Evolutionary conservation across 768 basidiomycete species (phyloP).

Genomic region (Rhodotorula diobovata): DNA sequence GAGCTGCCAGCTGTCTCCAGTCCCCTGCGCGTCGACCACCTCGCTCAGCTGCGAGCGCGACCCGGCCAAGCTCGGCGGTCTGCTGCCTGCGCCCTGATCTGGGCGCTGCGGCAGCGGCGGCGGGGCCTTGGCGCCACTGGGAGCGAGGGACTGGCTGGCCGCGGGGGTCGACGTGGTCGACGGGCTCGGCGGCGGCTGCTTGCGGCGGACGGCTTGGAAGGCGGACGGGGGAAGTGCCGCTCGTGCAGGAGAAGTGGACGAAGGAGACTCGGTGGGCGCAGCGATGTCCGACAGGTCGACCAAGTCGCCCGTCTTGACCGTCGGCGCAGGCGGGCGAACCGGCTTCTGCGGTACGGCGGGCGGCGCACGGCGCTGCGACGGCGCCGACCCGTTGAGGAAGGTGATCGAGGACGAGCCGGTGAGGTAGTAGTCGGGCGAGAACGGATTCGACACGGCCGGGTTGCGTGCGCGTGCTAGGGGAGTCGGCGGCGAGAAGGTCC

Average conservation of each 20-base stretch:
- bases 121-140: background rate
- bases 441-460: background rate
- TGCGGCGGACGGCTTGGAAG: slow-evolving; percentile 18
- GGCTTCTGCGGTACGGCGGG: slow-evolving; percentile 21
- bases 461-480: background rate
- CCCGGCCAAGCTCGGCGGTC: background rate
- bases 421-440: background rate
- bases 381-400: background rate
- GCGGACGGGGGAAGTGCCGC: background rate
- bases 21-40: slow-evolving; percentile 8
- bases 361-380: background rate
- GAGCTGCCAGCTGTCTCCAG: slow-evolving; percentile 26
- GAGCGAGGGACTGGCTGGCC: background rate
- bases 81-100: background rate
- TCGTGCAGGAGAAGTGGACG: background rate
- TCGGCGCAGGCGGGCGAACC: background rate
- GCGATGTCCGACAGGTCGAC: slow-evolving; percentile 7
- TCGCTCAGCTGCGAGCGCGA: background rate
- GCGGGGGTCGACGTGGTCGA: background rate
- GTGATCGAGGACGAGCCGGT: background rate
- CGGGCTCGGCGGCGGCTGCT: background rate
- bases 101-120: slow-evolving; percentile 11
- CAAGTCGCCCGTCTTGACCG: slow-evolving; percentile 4
- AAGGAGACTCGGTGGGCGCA: background rate
- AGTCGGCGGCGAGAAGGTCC: background rate